These are phyloP conservation scores for Botrytis byssoidea DNA, from an alignment of 2,329 filamentous ascomycete genomes.

Conservation along the genomic window DNA sequence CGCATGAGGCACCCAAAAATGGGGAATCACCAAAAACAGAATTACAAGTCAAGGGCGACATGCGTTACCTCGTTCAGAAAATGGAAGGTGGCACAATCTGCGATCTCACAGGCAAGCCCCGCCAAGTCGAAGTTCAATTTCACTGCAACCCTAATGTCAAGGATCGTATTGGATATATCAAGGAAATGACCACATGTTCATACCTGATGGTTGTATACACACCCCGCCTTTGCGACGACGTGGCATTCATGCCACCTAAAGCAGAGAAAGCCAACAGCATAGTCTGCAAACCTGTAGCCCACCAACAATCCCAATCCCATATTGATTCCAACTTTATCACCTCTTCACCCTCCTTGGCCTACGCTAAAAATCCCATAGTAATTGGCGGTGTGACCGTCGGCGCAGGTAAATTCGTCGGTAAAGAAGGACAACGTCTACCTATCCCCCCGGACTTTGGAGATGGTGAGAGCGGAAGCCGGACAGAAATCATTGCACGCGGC, in stretches of 20 bases:
- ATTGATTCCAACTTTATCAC: conserved; percentile 20
- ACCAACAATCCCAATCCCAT: conserved; percentile 30
- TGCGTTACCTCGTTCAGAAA: conserved; percentile 67
- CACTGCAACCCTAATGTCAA: conserved; percentile 61
- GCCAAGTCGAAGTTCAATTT: conserved; percentile 64
- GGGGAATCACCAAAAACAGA: conserved; percentile 43
- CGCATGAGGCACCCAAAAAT: conserved; percentile 30
- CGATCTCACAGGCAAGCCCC: conserved; percentile 66
- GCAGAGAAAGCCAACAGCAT: conserved; percentile 63
- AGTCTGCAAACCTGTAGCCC: conserved; percentile 59
- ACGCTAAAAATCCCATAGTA: conserved; percentile 31
- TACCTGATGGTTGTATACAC: conserved; percentile 76
- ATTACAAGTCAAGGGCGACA: conserved; percentile 64
- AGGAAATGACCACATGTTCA: conserved; percentile 68
- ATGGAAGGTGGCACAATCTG: conserved; percentile 65
- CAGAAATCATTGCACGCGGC: conserved; percentile 31
- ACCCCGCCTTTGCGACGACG: conserved; percentile 69
- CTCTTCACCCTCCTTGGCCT: not conserved
- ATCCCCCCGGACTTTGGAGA: conserved; percentile 45
- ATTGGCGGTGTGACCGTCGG: conserved; percentile 36
- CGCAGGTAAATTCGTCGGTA: conserved; percentile 35
- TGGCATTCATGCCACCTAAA: conserved; percentile 68
- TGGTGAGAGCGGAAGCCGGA: conserved; percentile 57
- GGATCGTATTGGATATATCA: conserved; percentile 69
- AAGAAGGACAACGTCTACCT: conserved; percentile 35